These are phyloP conservation scores for Arthrocladium fulminans DNA, from an alignment of 2,329 filamentous ascomycete species.

Conservation along the genomic window DNA sequence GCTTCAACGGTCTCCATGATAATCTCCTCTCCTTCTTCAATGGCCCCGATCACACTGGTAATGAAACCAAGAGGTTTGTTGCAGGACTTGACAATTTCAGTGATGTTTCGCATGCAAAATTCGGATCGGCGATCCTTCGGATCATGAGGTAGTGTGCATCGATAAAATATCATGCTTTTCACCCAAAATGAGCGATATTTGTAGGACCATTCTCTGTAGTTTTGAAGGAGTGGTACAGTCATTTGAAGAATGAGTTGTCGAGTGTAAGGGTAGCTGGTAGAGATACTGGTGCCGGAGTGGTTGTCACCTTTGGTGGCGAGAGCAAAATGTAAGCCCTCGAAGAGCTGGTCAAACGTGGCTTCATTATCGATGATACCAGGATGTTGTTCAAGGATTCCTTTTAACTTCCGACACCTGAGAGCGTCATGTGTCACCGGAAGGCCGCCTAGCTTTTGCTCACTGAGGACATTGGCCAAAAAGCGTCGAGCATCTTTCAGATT, in stretches of 20 bases:
- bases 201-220: constrained; percentile 19
- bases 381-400: constrained; percentile 16
- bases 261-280: constrained; percentile 18
- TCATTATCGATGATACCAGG: constrained; percentile 18
- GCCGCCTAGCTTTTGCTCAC: background rate
- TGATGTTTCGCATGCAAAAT: constrained; percentile 2
- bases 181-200: constrained; percentile 14
- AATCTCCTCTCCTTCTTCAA: background rate
- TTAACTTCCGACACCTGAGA: constrained; percentile 18
- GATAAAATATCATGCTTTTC: constrained; percentile 15
- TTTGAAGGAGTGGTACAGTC: constrained; percentile 13
- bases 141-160: constrained; percentile 12
- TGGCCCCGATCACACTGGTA: background rate
- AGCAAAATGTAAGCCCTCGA: constrained; percentile 14
- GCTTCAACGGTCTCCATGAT: background rate
- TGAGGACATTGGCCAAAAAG: background rate
- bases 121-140: constrained; percentile 15
- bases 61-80: background rate
- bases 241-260: constrained; percentile 19
- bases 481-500: background rate
- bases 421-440: constrained; percentile 12
- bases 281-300: constrained; percentile 9
- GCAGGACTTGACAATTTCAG: background rate
- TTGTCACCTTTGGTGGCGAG: constrained; percentile 14
- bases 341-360: constrained; percentile 17